Evolutionary conservation across 2,329 filamentous ascomycete genomes (phyloP), one percentile per base, ranked within the genome.

Genomic region (Sporothrix schenckii): DNA sequence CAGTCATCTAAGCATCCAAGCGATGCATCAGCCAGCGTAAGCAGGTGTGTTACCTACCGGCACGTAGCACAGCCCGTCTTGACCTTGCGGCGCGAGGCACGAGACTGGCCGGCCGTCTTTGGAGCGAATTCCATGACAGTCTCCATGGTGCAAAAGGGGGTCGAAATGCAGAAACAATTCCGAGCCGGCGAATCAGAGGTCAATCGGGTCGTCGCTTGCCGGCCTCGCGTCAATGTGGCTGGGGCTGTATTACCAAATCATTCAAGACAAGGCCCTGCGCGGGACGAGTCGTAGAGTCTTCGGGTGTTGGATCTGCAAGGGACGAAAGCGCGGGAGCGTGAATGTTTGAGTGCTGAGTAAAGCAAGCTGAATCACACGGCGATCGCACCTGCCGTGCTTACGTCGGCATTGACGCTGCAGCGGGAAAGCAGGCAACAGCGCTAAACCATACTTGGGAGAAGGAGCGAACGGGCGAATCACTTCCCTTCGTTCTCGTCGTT

Each of bases 1-100:
- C 14, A 47, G 41, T 16, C 11, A 47, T 34, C 34, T 34, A 5
- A 1, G 34, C 34, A 34, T 34, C 34, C 34, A 34, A 34, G 34
- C 6, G 34, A 9, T 34, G 30, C 30, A 34, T 34, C 30, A 34
- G 30, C 30, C 30, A 34, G 7, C 34, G 34, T 34, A 54, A 30
- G 10, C 53, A 6, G 53, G 14, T 34, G 53, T n/a, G 13, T 7
- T 21, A 63, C 60, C 19, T 16, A 66, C 61, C 61, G 41, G 16
- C 61, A 66, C 1, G 61, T 66, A 19, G 24, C 44, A 34, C 61
- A 66, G 61, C 61, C 61, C 41, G 61, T 50, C 44, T 66, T 66
- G 14, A 66, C 61, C 27, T 66, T 66, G 44, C 39, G 56, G 30
- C 56, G 56, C 56, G 56, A 30, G 56, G 56, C 30, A 16, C 19